Percentiles rank a stretch among this genome's conserved stretches.
Evolutionary conservation across 2,329 filamentous ascomycete genomes (phyloP).

Genomic region (Madurella mycetomatis): DNA sequence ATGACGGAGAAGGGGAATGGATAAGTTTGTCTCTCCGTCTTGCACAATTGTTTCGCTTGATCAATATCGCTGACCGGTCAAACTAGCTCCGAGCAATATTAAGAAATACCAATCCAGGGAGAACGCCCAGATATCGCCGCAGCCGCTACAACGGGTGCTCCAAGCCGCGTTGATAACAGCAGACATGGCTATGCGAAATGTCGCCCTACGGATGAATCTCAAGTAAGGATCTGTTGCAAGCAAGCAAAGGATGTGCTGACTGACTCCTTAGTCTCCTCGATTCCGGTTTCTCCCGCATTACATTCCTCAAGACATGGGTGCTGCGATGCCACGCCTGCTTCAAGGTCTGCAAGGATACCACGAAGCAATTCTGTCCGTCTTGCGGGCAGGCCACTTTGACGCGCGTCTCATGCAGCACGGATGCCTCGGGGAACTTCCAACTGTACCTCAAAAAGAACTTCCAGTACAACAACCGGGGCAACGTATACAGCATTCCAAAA

Average conservation of each 20-base stretch:
- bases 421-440: conserved; percentile 72
- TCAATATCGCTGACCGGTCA: conserved; percentile 4
- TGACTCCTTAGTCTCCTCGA: conserved; percentile 59
- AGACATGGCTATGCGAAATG: conserved; percentile 98
- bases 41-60: neutral
- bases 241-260: conserved; percentile 9
- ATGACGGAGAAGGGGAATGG: conserved; percentile 25
- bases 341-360: conserved; percentile 74
- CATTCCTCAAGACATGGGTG: conserved; percentile 80
- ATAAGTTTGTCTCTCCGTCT: conserved; percentile 19
- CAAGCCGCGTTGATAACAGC: conserved; percentile 90
- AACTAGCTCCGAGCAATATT: conserved; percentile 72
- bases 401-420: conserved; percentile 79
- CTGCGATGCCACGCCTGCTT: conserved; percentile 95
- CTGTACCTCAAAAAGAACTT: conserved; percentile 91
- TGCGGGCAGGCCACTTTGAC: conserved; percentile 87
- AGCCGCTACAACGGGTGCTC: conserved; percentile 59
- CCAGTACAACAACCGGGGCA: conserved; percentile 91
- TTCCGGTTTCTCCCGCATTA: conserved; percentile 67
- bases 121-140: conserved; percentile 42
- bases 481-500: conserved; percentile 90
- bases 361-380: conserved; percentile 84
- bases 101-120: conserved; percentile 76
- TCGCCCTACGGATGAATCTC: conserved; percentile 89
- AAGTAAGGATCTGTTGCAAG: conserved; percentile 24